These are phyloP conservation scores for Sclerotinia nivalis DNA, from an alignment of 2,329 filamentous ascomycete species.

Conservation along the genomic window DNA sequence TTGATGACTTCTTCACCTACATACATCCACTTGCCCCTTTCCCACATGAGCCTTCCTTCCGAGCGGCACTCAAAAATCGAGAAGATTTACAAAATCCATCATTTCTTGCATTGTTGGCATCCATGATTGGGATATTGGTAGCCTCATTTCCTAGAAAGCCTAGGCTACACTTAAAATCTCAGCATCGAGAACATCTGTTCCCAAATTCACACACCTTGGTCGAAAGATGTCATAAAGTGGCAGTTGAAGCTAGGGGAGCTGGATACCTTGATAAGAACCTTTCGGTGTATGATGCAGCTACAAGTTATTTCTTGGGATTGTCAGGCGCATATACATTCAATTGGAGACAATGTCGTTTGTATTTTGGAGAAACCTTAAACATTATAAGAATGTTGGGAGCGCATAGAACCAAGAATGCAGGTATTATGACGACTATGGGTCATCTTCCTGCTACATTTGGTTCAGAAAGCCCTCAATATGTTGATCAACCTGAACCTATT, in stretches of 20 bases:
- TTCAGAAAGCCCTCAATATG: slow-evolving; percentile 25
- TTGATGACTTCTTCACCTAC: slow-evolving; percentile 83
- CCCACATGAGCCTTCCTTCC: slow-evolving; percentile 76
- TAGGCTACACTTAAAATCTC: slow-evolving; percentile 66
- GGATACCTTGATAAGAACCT: slow-evolving; percentile 57
- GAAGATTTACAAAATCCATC: slow-evolving; percentile 66
- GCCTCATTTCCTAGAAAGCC: slow-evolving; percentile 75
- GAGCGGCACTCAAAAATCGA: slow-evolving; percentile 64
- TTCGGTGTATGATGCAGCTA: slow-evolving; percentile 64
- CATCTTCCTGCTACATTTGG: slow-evolving; percentile 33
- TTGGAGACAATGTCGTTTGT: slow-evolving; percentile 66
- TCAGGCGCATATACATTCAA: slow-evolving; percentile 68
- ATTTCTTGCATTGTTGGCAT: slow-evolving; percentile 70
- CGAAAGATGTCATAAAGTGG: slow-evolving; percentile 69
- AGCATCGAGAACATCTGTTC: slow-evolving; percentile 64
- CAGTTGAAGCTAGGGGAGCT: slow-evolving; percentile 64
- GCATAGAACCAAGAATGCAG: slow-evolving; percentile 52
- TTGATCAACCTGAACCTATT: slow-evolving; percentile 39
- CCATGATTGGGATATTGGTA: slow-evolving; percentile 73
- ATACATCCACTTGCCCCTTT: slow-evolving; percentile 77
- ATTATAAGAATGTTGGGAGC: slow-evolving; percentile 69
- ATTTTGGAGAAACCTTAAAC: slow-evolving; percentile 70
- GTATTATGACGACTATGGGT: slow-evolving; percentile 38
- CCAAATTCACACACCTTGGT: slow-evolving; percentile 70
- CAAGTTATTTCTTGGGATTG: slow-evolving; percentile 74